Base-by-base conservation (phyloP, 2,329 filamentous ascomycete species). In the Tolypocladium inflatum region DNA sequence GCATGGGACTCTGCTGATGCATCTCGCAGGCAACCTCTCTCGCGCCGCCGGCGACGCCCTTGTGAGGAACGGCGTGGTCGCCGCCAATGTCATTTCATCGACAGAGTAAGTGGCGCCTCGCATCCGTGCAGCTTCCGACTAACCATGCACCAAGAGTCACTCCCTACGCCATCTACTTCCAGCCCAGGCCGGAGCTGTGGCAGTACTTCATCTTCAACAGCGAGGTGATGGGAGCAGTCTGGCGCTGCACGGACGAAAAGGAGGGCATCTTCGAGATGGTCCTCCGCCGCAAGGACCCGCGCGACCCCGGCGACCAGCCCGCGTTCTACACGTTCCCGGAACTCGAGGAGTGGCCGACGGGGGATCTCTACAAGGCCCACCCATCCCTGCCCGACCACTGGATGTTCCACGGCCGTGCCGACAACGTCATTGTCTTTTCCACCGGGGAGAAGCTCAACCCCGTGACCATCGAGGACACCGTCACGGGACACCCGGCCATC, bases 391-490 rank as follows among this genome's bases (percentile, higher is more conserved):
- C 64, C 9, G 58, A 71, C 23, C 57, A 64, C 23, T 75, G 73
- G 73, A 62, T 67, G 5, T 72, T 74, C 35, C 62, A 66, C 26
- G 73, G 74, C 1, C 67, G 74, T 2, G 66, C 66, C 0, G 73
- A 78, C 48, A 71, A 77, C 26, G 60, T 76, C n/a, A 69, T 78
- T 30, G 71, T 77, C 4, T 72, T 76, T 38, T 70, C 71, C 0
- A 74, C 66, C 2, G 75, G 74, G 1, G 71, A 75, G 55, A 78
- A 78, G 60, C 63, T 77, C 10, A 76, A 78, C 51, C 75, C 76
- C 0, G 54, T 71, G 0, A 61, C 66, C 0, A 70, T 76, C 42
- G 74, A 78, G 57, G 60, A 55, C 6, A 66, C 63, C 2, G 64
- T 78, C 4, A 55, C 54, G 0, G 58, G 61, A 1, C 66, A 74